These are phyloP conservation scores for Fusarium odoratissimum DNA, from an alignment of 2,329 filamentous ascomycete genomes.

Conservation along the genomic window DNA sequence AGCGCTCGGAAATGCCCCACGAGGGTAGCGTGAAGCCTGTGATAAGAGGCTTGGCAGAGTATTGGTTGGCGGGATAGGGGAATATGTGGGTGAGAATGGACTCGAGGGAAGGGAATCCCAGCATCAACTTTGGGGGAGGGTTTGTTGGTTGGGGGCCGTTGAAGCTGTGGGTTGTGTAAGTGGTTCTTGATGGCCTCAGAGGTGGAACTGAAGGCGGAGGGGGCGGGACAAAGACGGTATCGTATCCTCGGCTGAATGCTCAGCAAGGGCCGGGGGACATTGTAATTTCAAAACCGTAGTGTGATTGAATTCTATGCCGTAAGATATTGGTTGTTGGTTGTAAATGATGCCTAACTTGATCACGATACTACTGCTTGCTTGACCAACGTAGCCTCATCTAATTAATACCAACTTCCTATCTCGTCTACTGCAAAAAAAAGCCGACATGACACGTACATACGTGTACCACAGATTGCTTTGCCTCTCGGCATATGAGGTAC, in stretches of 20 bases:
- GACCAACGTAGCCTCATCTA: neutral
- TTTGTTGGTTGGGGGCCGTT: neutral
- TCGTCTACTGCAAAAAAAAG: neutral
- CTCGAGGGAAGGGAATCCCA: neutral
- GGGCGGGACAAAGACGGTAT: neutral
- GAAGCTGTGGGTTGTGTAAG: slow-evolving; percentile 2
- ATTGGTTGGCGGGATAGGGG: slow-evolving; percentile 5
- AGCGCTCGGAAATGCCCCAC: slow-evolving; percentile 1
- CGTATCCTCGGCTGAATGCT: neutral
- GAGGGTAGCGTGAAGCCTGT: slow-evolving; percentile 5
- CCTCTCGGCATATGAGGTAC: slow-evolving; percentile 5
- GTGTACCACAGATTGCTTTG: neutral
- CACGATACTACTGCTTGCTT: neutral
- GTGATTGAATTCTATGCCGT: neutral
- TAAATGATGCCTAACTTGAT: neutral
- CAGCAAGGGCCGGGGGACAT: neutral
- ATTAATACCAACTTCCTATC: neutral
- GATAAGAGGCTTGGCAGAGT: slow-evolving; percentile 7
- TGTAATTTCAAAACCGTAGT: neutral
- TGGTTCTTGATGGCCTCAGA: neutral
- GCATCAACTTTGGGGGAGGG: neutral
- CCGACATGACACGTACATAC: neutral
- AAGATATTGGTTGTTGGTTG: slow-evolving; percentile 1
- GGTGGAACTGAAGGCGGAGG: neutral
- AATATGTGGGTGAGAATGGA: neutral